A percentile compares a stretch with the other conserved stretches of the same genome.
These are phyloP conservation scores for Peronospora belbahrii DNA, from an alignment of 352 stramenopile genomes.

Conservation along the genomic window DNA sequence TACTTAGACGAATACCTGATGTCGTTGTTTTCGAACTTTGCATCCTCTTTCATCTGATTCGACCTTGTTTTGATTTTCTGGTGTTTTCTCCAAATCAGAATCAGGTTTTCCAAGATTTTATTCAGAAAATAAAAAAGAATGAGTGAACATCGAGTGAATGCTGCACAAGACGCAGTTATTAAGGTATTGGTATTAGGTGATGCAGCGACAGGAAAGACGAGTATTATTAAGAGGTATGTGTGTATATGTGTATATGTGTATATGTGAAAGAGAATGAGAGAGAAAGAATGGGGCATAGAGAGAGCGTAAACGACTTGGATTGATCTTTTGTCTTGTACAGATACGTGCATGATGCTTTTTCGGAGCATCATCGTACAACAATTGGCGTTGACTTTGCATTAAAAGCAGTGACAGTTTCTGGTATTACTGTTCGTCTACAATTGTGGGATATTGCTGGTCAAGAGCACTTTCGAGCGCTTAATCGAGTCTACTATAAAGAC, in stretches of 20 bases:
- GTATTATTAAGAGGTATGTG: constrained; percentile 87
- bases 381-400: constrained; percentile 91
- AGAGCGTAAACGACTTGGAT: no score
- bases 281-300: no score
- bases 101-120: neutral
- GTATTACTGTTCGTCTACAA: constrained; percentile 87
- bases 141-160: constrained; percentile 59
- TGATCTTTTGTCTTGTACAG: constrained; percentile 23
- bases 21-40: no score
- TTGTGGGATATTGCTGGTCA: constrained; percentile 93
- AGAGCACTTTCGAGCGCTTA: constrained; percentile 91
- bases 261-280: neutral
- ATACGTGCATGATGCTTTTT: constrained; percentile 88
- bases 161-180: constrained; percentile 84
- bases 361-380: constrained; percentile 88
- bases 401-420: constrained; percentile 82
- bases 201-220: constrained; percentile 88
- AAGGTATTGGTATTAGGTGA: constrained; percentile 90
- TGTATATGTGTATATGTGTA: neutral
- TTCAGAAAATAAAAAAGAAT: no score
- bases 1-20: no score
- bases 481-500: constrained; percentile 92
- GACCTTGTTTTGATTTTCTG: no score
- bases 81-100: no score
- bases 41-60: no score